Percentiles rank a stretch among this genome's conserved stretches.
These are phyloP conservation scores for Harringtonia aguacate DNA, from an alignment of 2,329 filamentous ascomycete species.

Conservation along the genomic window DNA sequence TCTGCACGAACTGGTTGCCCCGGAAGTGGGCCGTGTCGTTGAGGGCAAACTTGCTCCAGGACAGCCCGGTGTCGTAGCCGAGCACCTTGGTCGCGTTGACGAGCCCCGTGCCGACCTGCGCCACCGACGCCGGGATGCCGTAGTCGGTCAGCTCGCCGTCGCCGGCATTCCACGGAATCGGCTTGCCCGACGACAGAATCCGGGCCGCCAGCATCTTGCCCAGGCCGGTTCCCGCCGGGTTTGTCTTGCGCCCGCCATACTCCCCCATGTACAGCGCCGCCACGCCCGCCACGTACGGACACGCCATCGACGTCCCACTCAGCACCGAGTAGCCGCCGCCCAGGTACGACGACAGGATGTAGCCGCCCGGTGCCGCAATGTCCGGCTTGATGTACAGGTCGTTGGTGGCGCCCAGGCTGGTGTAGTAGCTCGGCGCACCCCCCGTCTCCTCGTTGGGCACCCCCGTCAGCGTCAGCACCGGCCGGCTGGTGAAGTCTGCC, in stretches of 20 bases:
- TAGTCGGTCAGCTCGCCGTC: slow-evolving; percentile 14
- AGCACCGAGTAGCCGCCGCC: slow-evolving; percentile 24
- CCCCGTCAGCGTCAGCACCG: neutral
- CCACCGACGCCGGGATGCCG: slow-evolving; percentile 18
- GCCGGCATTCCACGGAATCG: slow-evolving; percentile 17
- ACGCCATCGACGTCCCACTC: slow-evolving; percentile 38
- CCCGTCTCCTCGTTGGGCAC: slow-evolving; percentile 13
- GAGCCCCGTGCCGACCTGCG: slow-evolving; percentile 28
- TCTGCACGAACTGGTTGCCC: slow-evolving; percentile 15
- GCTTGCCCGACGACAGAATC: slow-evolving; percentile 22
- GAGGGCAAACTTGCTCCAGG: slow-evolving; percentile 27
- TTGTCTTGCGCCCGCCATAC: slow-evolving; percentile 20
- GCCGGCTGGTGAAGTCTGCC: slow-evolving; percentile 13
- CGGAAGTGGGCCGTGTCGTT: slow-evolving; percentile 33
- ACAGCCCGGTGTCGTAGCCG: slow-evolving; percentile 24
- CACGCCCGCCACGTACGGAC: slow-evolving; percentile 32
- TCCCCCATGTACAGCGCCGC: slow-evolving; percentile 26
- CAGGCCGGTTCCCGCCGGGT: slow-evolving; percentile 20
- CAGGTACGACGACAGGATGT: slow-evolving; percentile 34
- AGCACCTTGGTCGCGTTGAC: slow-evolving; percentile 31
- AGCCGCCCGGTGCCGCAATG: slow-evolving; percentile 29
- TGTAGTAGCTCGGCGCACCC: slow-evolving; percentile 27
- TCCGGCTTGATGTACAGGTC: slow-evolving; percentile 32
- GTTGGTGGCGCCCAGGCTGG: slow-evolving; percentile 30
- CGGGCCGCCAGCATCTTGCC: slow-evolving; percentile 18